These are phyloP conservation scores for Ophiostoma piceae DNA, from an alignment of 2,329 filamentous ascomycete species.

Conservation along the genomic window DNA sequence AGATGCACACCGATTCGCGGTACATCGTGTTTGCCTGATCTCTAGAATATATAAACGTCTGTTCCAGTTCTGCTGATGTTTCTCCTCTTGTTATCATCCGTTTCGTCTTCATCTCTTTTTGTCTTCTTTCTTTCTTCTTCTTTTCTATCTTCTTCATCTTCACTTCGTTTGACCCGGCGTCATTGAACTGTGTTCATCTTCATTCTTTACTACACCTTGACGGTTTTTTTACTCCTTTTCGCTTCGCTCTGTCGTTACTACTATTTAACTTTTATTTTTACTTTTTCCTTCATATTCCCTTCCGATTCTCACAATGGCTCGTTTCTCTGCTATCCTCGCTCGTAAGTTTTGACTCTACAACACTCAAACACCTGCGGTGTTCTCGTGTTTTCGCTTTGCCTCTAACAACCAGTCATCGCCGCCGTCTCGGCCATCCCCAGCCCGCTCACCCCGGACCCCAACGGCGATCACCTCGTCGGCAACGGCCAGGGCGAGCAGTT, in stretches of 20 bases:
- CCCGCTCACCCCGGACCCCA: conserved; percentile 28
- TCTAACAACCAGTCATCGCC: not conserved
- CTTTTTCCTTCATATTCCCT: not conserved
- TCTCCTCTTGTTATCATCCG: not conserved
- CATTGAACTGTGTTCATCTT: conserved; percentile 9
- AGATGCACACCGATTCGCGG: not conserved
- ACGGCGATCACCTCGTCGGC: conserved; percentile 30
- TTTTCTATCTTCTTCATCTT: not conserved
- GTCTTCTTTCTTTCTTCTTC: not conserved
- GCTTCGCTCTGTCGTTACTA: not conserved
- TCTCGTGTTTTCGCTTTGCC: not conserved
- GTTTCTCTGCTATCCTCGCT: not conserved
- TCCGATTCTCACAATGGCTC: not conserved
- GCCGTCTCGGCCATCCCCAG: conserved; percentile 23
- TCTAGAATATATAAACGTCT: not conserved
- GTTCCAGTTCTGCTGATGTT: not conserved
- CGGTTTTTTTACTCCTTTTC: not conserved
- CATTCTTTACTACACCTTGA: conserved; percentile 10
- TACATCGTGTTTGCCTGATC: not conserved
- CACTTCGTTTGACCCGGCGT: conserved; percentile 9
- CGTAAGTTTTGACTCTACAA: not conserved
- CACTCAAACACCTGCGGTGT: not conserved
- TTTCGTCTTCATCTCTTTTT: not conserved
- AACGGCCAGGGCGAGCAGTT: conserved; percentile 32
- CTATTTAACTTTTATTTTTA: not conserved